Evolutionary conservation across 441 rosid genomes (phyloP), one percentile per base, ranked within the genome.

Genomic region (California macrophylla): DNA sequence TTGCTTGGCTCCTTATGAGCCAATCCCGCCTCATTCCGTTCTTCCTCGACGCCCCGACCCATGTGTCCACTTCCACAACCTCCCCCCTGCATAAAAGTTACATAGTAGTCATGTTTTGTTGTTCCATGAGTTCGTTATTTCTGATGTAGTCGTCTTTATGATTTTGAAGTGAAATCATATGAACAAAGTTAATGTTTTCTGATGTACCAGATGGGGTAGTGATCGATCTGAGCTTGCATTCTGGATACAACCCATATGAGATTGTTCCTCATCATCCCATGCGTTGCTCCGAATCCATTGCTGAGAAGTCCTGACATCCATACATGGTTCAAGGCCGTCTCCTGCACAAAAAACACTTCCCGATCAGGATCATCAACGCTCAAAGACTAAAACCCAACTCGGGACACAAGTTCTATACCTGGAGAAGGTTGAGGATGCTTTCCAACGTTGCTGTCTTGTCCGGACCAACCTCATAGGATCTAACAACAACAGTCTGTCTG

Each of bases 231-330:
- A 69, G 85, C 77, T 26, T 87, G 90, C 87, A 89, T 83, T 74
- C 91, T 83, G 5, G 90, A 81, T 64, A 89, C 90, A 38, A 89
- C 92, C 95, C 95, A 87, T 15, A 87, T 87, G 81, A 89, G 95
- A 80, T 81, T 82, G 78, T 87, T 85, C 75, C 40, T 85, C 82
- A 78, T 72, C 92, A 87, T 89, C 66, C 85, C 91, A 74, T 85
- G 90, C 1, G 95, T 87, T 6, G 95, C 88, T 15, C 92, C 95
- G 20, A 89, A 87, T 58, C 95, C 95, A 74, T 89, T 85, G 73
- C 90, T 80, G 3, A 89, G 83, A 21, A 89, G 85, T 70, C 95
- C 92, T 0, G 95, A 89, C 86, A 89, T 82, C 95, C 95, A 89
- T 4, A 89, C 92, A 68, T 89, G 91, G 70, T 89, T 89, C 72